Evolutionary conservation across 2,329 filamentous ascomycete species (phyloP).

Genomic region (Hymenoscyphus infarciens): DNA sequence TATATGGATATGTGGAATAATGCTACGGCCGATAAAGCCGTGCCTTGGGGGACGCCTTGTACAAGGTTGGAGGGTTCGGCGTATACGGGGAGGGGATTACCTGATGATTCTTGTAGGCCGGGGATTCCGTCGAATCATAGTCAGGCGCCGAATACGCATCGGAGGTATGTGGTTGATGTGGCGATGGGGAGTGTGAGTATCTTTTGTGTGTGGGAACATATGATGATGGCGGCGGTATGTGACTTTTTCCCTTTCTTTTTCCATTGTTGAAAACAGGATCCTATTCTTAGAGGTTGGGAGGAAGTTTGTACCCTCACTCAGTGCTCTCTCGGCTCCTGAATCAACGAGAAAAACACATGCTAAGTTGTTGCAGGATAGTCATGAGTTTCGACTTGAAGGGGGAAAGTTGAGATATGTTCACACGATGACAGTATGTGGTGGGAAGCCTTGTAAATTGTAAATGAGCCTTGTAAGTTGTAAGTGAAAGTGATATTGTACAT

Average conservation of each 20-base stretch:
- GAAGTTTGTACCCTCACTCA: too few relatives aligned
- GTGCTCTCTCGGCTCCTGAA: too few relatives aligned
- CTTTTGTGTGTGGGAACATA: slow-evolving; percentile 20
- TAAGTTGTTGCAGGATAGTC: too few relatives aligned
- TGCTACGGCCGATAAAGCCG: not conserved
- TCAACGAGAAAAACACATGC: too few relatives aligned
- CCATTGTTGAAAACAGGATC: too few relatives aligned
- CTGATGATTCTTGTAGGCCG: slow-evolving; percentile 4
- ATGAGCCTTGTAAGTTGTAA: too few relatives aligned
- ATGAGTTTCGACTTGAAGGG: slow-evolving; percentile 18
- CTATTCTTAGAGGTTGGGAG: too few relatives aligned
- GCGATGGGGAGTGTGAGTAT: slow-evolving; percentile 18
- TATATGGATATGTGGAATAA: slow-evolving; percentile 19
- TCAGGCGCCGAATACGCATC: slow-evolving; percentile 8
- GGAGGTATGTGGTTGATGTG: slow-evolving; percentile 22
- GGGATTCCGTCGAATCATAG: slow-evolving; percentile 16
- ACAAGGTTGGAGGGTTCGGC: slow-evolving; percentile 18
- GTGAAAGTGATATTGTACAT: too few relatives aligned
- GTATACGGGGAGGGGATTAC: slow-evolving; percentile 9
- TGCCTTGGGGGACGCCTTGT: slow-evolving; percentile 18
- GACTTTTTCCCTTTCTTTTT: too few relatives aligned
- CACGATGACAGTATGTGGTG: slow-evolving; percentile 22
- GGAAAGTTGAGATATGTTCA: slow-evolving; percentile 21
- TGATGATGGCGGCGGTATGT: slow-evolving; percentile 19
- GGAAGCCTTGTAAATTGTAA: slow-evolving; percentile 12